Evolutionary conservation across 768 basidiomycete species (phyloP).

Genomic region (Cystofilobasidium ferigula): DNA sequence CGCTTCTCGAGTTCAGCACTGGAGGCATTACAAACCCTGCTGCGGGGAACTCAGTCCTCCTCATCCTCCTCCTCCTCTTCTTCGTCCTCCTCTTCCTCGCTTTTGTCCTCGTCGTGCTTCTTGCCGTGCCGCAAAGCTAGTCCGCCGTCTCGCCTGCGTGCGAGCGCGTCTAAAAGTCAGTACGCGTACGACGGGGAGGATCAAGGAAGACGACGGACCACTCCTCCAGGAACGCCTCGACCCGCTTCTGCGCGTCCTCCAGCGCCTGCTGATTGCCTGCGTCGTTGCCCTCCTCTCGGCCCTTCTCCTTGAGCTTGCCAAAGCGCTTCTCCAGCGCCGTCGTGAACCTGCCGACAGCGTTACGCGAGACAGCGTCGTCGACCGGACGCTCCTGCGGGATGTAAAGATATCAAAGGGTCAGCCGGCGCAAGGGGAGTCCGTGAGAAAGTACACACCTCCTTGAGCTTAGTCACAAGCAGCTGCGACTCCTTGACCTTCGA

Average conservation of each 20-base stretch:
- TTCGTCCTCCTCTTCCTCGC: constrained; percentile 1
- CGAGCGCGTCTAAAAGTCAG: not conserved
- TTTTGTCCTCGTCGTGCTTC: not conserved
- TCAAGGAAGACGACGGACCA: not conserved
- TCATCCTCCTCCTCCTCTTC: not conserved
- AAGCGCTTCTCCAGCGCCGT: constrained; percentile 57
- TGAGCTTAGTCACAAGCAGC: constrained; percentile 8
- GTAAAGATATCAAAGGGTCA: constrained; percentile 29
- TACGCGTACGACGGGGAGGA: not conserved
- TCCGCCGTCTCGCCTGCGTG: not conserved
- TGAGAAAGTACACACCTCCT: constrained; percentile 39
- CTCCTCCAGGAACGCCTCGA: constrained; percentile 8
- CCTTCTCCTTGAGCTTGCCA: not conserved
- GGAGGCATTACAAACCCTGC: too few relatives aligned
- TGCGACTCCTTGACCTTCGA: constrained; percentile 47
- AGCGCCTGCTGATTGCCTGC: not conserved
- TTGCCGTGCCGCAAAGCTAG: not conserved
- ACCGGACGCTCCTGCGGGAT: constrained; percentile 49
- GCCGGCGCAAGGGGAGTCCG: constrained; percentile 23
- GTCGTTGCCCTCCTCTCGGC: not conserved
- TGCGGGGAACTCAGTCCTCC: not conserved
- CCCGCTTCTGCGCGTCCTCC: not conserved
- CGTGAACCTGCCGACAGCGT: constrained; percentile 63
- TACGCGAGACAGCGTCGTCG: constrained; percentile 52
- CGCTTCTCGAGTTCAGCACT: too few relatives aligned